These are phyloP conservation scores for Calamus simplicifolius DNA, from an alignment of 176 grass and related monocot genomes.

Conservation along the genomic window DNA sequence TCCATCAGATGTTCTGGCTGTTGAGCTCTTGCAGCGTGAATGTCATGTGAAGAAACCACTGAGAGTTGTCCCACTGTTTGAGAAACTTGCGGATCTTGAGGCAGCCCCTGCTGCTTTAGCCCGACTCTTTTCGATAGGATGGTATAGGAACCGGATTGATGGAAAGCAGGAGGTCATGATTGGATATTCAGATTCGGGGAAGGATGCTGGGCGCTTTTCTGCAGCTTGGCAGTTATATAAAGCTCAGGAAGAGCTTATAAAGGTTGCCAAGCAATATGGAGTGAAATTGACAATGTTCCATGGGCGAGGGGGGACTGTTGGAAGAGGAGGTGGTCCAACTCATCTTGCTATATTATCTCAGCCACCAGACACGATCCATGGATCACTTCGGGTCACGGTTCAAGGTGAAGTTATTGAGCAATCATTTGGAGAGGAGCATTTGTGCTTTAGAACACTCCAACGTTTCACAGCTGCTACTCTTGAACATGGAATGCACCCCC, in stretches of 20 bases:
- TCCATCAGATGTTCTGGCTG: conserved; percentile 32
- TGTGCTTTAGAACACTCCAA: conserved; percentile 92
- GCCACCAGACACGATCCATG: conserved; percentile 83
- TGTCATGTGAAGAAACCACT: conserved; percentile 29
- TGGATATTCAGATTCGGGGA: conserved; percentile 36
- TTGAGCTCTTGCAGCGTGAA: conserved; percentile 33
- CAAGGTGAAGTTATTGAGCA: conserved; percentile 97
- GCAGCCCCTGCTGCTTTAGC: conserved; percentile 21
- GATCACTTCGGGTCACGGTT: conserved; percentile 84
- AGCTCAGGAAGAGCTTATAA: conserved; percentile 33
- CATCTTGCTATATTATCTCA: conserved; percentile 95
- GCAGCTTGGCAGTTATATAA: conserved; percentile 45
- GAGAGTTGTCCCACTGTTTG: conserved; percentile 35
- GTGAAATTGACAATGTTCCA: conserved; percentile 97
- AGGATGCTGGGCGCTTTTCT: conserved; percentile 41
- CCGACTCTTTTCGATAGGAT: conserved; percentile 27
- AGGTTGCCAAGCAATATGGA: conserved; percentile 25
- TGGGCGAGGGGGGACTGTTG: conserved; percentile 85
- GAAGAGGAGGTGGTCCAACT: conserved; percentile 89
- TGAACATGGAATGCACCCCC: conserved; percentile 70
- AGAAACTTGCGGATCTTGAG: conserved; percentile 33
- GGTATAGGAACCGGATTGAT: conserved; percentile 25
- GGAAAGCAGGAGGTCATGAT: conserved; percentile 41
- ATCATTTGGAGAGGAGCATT: conserved; percentile 92
- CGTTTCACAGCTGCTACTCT: conserved; percentile 94